Base-by-base conservation (phyloP, 2,329 filamentous ascomycete genomes). In the Penicillium sp. region DNA sequence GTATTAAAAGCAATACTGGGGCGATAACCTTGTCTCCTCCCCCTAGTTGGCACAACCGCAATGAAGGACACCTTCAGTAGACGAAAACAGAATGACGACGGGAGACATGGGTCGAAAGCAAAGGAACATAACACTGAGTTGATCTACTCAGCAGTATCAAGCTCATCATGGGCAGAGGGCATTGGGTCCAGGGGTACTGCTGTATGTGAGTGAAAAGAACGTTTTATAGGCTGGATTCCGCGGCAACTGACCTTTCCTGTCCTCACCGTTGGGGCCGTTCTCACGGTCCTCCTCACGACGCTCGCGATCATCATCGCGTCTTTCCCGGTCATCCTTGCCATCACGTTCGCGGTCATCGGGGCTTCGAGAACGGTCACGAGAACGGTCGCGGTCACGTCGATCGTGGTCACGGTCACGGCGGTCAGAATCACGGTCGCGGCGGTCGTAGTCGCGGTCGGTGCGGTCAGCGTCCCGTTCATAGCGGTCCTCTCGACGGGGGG, bases 401-500 rank as follows among this genome's bases (percentile, higher is more conserved):
- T 75, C 73, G 59, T 69, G 71, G 45, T 81, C 75, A 25, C 77
- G 75, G 50, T 78, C 75, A 49, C 77, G 79, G 60, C 89, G 87
- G 62, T 91, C 88, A 60, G 88, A 86, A 69, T 89, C 87, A 50
- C 88, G 86, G 73, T 88, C 86, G 47, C 81, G 81, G 69, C 85
- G 87, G 68, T 89, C 87, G 65, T 89, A 86, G 71, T 93, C 88
- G 62, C 90, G 87, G 71, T 91, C 89, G 64, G 89, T 86, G 61
- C 84, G 79, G 69, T 82, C 46, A 6, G 29, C 82, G 73, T 93
- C 90, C 59, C 89, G 86, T 67, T 91, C 89, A 64, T 89, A 87
- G 50, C 91, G 89, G 62, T 95, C 91, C 64, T 96, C 92, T 79
- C 94, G 94, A 65, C 91, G 87, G 37, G 92, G 92, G 62, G 91